Conservation (phyloP, 23 red algal species). For the Gracilaria vermiculophylla region DNA sequence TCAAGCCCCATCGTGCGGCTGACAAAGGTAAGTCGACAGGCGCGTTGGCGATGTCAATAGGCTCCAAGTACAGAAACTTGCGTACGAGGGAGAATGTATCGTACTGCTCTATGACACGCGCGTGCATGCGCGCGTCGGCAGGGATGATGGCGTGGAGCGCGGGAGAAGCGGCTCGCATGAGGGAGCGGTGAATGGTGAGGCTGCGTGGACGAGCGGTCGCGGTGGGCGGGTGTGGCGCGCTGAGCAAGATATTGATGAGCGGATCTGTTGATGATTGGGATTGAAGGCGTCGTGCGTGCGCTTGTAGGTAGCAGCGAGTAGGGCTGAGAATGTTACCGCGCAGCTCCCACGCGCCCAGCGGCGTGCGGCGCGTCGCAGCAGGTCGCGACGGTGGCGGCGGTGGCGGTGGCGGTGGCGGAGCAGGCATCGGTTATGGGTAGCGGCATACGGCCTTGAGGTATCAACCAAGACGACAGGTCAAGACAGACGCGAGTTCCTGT, state of each 20-base stretch:
- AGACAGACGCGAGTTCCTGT: too few relatives aligned
- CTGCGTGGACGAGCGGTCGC: not conserved
- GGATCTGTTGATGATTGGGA: conserved; percentile 16
- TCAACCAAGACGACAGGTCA: too few relatives aligned
- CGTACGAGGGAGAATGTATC: conserved; percentile 3
- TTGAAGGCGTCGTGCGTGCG: not conserved
- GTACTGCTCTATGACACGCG: not conserved
- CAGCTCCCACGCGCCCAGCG: conserved; percentile 12
- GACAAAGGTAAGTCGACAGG: not conserved
- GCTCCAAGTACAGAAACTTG: conserved; percentile 21
- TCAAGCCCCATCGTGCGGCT: conserved; percentile 10
- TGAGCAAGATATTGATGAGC: not conserved
- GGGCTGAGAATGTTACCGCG: not conserved
- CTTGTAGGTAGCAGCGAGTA: conserved; percentile 2
- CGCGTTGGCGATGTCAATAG: not conserved
- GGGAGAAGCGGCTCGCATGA: conserved; percentile 3
- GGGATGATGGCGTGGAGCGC: conserved; percentile 1
- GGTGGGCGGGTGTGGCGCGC: not conserved
- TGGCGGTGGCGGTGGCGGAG: not conserved
- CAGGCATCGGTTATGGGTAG: not conserved
- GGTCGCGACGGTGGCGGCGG: too few relatives aligned
- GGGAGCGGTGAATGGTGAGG: not conserved
- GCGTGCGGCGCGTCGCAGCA: not conserved
- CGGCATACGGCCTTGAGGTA: not conserved
- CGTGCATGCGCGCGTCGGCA: not conserved